Percentiles rank a stretch among this genome's conserved stretches.
Evolutionary conservation across 1,139 yeast genomes (phyloP).

Genomic region (Kurtzmaniella quercitrusa): DNA sequence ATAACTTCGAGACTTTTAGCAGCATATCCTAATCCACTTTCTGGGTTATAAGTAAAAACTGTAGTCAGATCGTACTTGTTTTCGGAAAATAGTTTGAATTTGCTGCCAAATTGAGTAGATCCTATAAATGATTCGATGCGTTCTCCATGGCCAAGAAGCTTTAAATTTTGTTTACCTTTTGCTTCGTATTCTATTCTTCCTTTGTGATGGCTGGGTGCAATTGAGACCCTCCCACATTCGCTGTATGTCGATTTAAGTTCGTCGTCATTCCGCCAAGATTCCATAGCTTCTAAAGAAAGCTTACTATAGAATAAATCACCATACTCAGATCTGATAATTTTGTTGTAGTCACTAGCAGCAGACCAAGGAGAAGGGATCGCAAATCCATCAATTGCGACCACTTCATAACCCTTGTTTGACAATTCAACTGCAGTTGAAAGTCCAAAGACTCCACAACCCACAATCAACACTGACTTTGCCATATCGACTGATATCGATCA

Average conservation of each 20-base stretch:
- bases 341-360: constrained; percentile 47
- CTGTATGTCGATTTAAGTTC: constrained; percentile 24
- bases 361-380: constrained; percentile 44
- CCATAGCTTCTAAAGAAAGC: constrained; percentile 37
- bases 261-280: constrained; percentile 32
- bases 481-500: constrained; percentile 2
- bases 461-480: constrained; percentile 14
- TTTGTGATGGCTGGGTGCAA: constrained; percentile 14
- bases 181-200: constrained; percentile 28
- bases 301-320: constrained; percentile 29
- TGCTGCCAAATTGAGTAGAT: constrained; percentile 21
- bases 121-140: constrained; percentile 18
- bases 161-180: constrained; percentile 25
- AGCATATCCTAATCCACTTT: constrained; percentile 27
- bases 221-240: constrained; percentile 29
- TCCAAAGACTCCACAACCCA: constrained; percentile 20
- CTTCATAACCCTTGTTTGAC: constrained; percentile 13
- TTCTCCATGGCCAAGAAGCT: constrained; percentile 22
- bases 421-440: constrained; percentile 17
- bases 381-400: constrained; percentile 33
- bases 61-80: constrained; percentile 15
- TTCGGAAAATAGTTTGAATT: constrained; percentile 20
- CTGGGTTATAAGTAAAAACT: constrained; percentile 13
- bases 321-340: constrained; percentile 44
- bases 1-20: constrained; percentile 17